Evolutionary conservation across 1,284 basidiomycete species (phyloP).

Genomic region (Cryptococcus sp.): DNA sequence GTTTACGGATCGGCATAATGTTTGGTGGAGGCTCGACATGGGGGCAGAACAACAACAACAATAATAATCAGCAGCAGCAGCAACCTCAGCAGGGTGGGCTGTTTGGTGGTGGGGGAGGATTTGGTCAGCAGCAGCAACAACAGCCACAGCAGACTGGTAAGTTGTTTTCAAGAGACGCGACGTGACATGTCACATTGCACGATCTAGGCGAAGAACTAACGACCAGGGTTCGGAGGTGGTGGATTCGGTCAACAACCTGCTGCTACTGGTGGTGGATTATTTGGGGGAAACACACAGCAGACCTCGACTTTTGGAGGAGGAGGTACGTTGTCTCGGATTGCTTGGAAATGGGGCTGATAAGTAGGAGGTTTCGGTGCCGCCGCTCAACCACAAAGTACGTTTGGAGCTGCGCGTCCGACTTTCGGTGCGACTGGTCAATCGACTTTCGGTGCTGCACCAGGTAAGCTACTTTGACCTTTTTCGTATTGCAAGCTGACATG

Average conservation of each 20-base stretch:
- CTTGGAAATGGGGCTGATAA: neutral
- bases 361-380: constrained; percentile 23
- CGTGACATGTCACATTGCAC: neutral
- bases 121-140: constrained; percentile 24
- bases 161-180: constrained; percentile 30
- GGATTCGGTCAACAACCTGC: constrained; percentile 49
- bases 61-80: constrained; percentile 52
- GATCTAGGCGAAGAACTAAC: neutral
- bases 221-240: constrained; percentile 37
- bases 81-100: constrained; percentile 50
- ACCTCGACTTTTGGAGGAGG: constrained; percentile 1
- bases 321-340: neutral
- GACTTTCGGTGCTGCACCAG: constrained; percentile 37
- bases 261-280: constrained; percentile 54
- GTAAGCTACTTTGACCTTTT: constrained; percentile 6
- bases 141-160: constrained; percentile 55
- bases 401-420: constrained; percentile 30
- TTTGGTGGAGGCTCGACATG: constrained; percentile 36
- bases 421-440: constrained; percentile 41
- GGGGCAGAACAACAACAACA: constrained; percentile 30
- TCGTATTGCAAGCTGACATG: neutral
- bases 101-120: constrained; percentile 23
- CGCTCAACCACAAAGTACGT: constrained; percentile 17
- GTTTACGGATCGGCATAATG: constrained; percentile 13
- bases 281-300: constrained; percentile 38